Evolutionary conservation across 208 protist genomes (phyloP).

Genomic region (Leishmania braziliensis): DNA sequence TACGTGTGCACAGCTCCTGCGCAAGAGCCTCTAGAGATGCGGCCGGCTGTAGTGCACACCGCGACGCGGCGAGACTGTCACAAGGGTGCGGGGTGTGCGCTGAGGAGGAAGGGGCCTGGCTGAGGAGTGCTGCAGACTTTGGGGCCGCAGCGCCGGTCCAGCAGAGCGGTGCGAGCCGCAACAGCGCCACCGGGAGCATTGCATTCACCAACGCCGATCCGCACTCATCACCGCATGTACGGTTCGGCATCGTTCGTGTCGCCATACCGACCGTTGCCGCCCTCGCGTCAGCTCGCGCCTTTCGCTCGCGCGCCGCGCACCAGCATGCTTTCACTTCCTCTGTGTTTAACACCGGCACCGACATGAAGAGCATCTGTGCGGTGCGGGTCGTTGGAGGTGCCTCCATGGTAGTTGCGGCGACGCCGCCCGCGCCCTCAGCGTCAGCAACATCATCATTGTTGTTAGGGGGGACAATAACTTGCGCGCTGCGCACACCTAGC

Average conservation of each 20-base stretch:
- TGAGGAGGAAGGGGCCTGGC: background rate
- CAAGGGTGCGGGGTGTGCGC: background rate
- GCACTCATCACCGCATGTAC: slow-evolving; percentile 1
- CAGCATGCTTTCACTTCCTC: slow-evolving; percentile 19
- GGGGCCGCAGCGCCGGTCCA: slow-evolving; percentile 18
- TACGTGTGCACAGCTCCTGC: background rate
- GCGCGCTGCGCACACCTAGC: slow-evolving; percentile 39
- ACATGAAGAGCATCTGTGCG: slow-evolving; percentile 42
- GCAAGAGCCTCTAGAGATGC: background rate
- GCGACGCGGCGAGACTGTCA: background rate
- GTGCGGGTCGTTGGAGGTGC: slow-evolving; percentile 39
- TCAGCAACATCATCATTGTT: background rate
- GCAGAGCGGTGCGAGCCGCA: slow-evolving; percentile 25
- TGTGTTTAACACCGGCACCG: slow-evolving; percentile 30
- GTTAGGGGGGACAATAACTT: slow-evolving; percentile 19
- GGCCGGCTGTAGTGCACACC: background rate
- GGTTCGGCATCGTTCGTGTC: background rate
- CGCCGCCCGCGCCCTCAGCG: background rate
- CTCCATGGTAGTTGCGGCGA: slow-evolving; percentile 20
- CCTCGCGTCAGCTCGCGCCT: background rate
- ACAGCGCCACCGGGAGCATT: slow-evolving; percentile 26
- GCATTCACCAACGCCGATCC: slow-evolving; percentile 6
- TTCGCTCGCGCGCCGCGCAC: slow-evolving; percentile 5
- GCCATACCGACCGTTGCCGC: background rate
- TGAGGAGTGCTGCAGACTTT: background rate